A percentile compares a stretch with the other conserved stretches of the same genome.
Evolutionary conservation across 1,139 yeast genomes (phyloP).

Genomic region (Taiozyma sp.): DNA sequence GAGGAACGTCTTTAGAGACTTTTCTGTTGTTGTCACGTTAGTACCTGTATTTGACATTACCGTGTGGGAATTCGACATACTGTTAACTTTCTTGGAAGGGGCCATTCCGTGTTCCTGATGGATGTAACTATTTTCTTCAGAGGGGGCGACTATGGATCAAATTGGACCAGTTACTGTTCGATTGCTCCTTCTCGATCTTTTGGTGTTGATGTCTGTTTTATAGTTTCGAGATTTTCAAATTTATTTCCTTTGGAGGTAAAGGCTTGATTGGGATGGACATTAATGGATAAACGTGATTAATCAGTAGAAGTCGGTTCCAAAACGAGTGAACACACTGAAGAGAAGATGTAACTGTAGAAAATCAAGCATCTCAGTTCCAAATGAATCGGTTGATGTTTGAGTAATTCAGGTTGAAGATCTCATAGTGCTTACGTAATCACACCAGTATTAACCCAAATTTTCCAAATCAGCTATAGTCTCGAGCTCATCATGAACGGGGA

Average conservation of each 20-base stretch:
- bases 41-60: not conserved
- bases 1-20: not conserved
- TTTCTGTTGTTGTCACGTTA: not conserved
- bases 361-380: no score
- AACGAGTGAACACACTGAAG: no score
- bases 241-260: not conserved
- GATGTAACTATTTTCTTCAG: not conserved
- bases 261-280: not conserved
- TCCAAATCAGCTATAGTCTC: not conserved
- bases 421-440: not conserved
- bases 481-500: not conserved
- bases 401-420: not conserved
- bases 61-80: not conserved
- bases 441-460: not conserved
- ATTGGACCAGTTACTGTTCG: not conserved
- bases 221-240: not conserved
- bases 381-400: not conserved
- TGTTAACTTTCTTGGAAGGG: not conserved
- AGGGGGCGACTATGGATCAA: not conserved
- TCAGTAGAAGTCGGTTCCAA: no score
- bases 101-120: not conserved
- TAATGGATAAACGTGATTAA: no score
- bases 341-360: no score
- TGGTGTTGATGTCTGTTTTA: not conserved
- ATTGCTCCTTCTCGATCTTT: not conserved